Evolutionary conservation across 2,329 filamentous ascomycete species (phyloP), one percentile per base, ranked within the genome.

Genomic region (Xylariaceae sp.): DNA sequence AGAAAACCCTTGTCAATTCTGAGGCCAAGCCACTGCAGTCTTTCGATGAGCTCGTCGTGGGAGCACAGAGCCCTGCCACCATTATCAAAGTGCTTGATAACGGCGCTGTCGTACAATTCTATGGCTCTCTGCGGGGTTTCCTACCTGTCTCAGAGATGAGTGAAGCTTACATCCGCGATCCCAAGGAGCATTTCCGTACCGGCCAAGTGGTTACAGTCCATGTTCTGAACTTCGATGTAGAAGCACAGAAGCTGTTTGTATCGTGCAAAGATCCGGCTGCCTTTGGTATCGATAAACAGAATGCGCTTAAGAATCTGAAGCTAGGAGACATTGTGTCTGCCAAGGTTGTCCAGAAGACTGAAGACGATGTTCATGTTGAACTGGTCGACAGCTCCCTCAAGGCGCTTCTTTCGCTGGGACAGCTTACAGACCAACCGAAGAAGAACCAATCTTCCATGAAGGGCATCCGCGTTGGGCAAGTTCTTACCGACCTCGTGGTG

Each of bases 101-200:
- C 56, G 94, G 94, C 60, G 94, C 94, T 9, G 85, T 93, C 15
- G 88, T 99, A 56, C 91, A 96, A 71, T 99, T 97, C 75, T 99
- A 95, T 69, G 91, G 91, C 15, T 76, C 80, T 7, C 80, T 99
- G 17, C 85, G 86, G 65, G 95, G 89, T 7, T 99, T 95, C 77
- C 80, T 99, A 57, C 94, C 94, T 1, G 87, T 96, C 0, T 90
- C 90, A 1, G 93, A 99, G 75, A 99, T 99, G 94, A 97, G 94
- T 72, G 94, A 99, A 73, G 92, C 92, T 9, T 97, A 88, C 71
- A 97, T 99, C 69, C 84, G 88, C 66, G 89, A 97, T 69, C 92
- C 94, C 3, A 85, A 84, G 51, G 87, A 95, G 69, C 92, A 97
- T 74, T 99, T 99, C 78, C 86, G 88, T 42, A 76, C 86, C 49